Conservation (phyloP, 1,139 yeast genomes). For the Debaryomyces coudertii region DNA sequence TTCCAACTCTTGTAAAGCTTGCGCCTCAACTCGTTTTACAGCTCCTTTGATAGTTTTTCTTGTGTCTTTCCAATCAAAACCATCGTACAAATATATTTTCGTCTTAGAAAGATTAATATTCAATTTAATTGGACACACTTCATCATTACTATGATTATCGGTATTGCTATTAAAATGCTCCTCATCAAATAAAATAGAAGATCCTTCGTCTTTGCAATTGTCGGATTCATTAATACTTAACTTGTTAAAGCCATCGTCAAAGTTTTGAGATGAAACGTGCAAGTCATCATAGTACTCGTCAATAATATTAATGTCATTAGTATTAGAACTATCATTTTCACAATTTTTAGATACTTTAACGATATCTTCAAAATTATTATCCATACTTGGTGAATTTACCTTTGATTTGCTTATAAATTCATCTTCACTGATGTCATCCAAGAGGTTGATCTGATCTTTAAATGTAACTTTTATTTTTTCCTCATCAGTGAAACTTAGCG, state of each 20-base stretch:
- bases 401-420: conserved; percentile 22
- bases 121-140: conserved; percentile 32
- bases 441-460: conserved; percentile 43
- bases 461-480: conserved; percentile 53
- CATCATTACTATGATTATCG: conserved; percentile 9
- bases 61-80: conserved; percentile 90
- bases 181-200: conserved; percentile 35
- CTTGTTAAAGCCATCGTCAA: conserved; percentile 4
- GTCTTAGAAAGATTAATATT: conserved; percentile 42
- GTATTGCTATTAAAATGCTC: conserved; percentile 44
- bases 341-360: neutral
- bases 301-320: conserved; percentile 18
- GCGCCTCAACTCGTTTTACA: conserved; percentile 60
- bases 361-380: neutral
- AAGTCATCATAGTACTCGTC: conserved; percentile 27
- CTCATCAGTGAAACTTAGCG: conserved; percentile 58
- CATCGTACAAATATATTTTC: conserved; percentile 72
- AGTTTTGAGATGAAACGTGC: conserved; percentile 6
- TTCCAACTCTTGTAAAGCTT: conserved; percentile 27
- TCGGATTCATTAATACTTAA: conserved; percentile 3
- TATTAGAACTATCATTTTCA: neutral
- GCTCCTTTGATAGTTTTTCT: conserved; percentile 66
- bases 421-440: conserved; percentile 50
- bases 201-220: neutral
- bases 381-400: neutral